phyloP scores from a whole-genome alignment of 2,329 filamentous ascomycete genomes.

The Metarhizium robertsii region DNA sequence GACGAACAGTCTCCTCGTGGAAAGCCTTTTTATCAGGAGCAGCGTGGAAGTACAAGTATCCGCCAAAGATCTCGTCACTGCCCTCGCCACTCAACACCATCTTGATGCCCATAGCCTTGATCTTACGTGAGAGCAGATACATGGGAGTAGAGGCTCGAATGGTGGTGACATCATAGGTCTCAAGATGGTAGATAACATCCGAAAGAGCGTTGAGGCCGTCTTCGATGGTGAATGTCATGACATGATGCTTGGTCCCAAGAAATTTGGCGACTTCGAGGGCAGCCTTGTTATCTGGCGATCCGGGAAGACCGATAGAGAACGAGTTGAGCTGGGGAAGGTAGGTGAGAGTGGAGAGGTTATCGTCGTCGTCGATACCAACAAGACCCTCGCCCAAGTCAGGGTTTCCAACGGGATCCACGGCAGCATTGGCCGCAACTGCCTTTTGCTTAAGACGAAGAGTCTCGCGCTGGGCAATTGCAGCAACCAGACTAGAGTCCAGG shows the following conservation, averaged over 20 bases:
- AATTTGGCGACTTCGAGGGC: constrained; percentile 92
- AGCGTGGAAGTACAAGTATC: constrained; percentile 96
- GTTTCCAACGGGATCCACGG: constrained; percentile 35
- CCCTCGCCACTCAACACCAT: constrained; percentile 98
- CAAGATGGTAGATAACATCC: constrained; percentile 96
- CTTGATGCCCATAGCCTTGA: constrained; percentile 99
- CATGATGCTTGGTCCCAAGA: constrained; percentile 94
- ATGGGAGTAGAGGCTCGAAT: constrained; percentile 97
- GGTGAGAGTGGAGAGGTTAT: constrained; percentile 81
- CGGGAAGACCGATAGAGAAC: constrained; percentile 94
- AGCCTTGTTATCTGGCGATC: constrained; percentile 84
- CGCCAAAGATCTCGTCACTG: constrained; percentile 95
- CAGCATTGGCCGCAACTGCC: constrained; percentile 39
- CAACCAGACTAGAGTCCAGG: constrained; percentile 89
- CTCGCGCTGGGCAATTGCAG: constrained; percentile 90
- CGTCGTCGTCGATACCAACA: constrained; percentile 89
- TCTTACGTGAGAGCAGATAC: constrained; percentile 96
- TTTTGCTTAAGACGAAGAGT: constrained; percentile 67
- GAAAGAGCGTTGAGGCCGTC: constrained; percentile 94
- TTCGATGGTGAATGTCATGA: constrained; percentile 96
- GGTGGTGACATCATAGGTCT: constrained; percentile 96
- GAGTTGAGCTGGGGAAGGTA: constrained; percentile 94
- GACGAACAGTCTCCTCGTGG: constrained; percentile 87
- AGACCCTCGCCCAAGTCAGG: constrained; percentile 59
- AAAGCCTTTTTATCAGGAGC: constrained; percentile 87